These are phyloP conservation scores for Colletotrichum godetiae DNA, from an alignment of 2,329 filamentous ascomycete genomes.

Conservation along the genomic window DNA sequence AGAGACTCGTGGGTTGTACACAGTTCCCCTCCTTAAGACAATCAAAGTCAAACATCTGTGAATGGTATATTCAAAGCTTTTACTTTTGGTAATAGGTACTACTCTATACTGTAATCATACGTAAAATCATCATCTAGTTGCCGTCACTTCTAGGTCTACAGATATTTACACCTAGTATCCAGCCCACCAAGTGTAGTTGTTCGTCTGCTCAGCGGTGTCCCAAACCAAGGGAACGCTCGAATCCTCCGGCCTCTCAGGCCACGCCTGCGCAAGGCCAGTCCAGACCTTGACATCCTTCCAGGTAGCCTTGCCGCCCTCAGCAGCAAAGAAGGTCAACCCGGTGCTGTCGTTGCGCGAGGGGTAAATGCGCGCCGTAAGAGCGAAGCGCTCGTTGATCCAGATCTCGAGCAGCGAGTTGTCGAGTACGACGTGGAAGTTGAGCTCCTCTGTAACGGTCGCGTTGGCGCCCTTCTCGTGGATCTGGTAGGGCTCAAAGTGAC, in stretches of 20 bases:
- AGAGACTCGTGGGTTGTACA: too few relatives aligned
- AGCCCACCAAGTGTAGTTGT: constrained; percentile 34
- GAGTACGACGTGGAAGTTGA: constrained; percentile 31
- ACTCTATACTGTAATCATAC: constrained; percentile 6
- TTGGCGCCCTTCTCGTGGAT: constrained; percentile 1
- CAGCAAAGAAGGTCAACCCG: constrained; percentile 33
- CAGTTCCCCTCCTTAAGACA: too few relatives aligned
- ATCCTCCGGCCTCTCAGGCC: constrained; percentile 34
- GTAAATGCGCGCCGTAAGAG: constrained; percentile 35
- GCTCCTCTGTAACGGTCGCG: constrained; percentile 11
- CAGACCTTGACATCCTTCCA: constrained; percentile 33
- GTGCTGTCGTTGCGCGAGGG: constrained; percentile 36
- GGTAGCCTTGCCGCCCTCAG: constrained; percentile 12
- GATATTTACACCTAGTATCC: constrained; percentile 16
- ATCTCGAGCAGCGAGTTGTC: constrained; percentile 36
- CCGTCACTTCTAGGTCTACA: background rate
- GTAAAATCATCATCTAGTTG: background rate
- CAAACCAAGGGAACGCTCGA: constrained; percentile 28
- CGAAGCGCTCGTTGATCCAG: constrained; percentile 37
- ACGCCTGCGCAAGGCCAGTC: constrained; percentile 31
- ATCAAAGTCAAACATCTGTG: too few relatives aligned
- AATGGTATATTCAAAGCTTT: background rate
- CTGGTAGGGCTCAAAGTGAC: constrained; percentile 35
- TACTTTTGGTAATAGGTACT: background rate
- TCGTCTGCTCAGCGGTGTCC: constrained; percentile 33